Base-by-base conservation (phyloP, 2,329 filamentous ascomycete genomes). In the Stachybotrys chlorohalonatus region DNA sequence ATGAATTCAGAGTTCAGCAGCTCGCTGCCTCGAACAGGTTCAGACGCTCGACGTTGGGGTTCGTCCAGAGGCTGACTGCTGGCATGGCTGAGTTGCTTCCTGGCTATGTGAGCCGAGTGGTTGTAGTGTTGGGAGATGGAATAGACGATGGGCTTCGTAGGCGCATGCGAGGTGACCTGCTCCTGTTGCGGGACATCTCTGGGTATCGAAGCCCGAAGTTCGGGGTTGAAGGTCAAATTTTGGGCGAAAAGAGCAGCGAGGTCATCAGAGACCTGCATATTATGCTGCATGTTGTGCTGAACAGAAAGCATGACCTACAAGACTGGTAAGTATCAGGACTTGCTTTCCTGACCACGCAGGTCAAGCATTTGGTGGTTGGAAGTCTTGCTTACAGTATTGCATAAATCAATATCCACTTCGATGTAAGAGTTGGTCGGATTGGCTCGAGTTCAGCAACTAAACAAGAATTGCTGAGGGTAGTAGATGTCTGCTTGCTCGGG, bases 81-180 rank as follows among this genome's bases (percentile, higher is more conserved):
- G 36, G 36, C 9, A 9, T 13, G 36, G 15, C 15, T 4, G 46
- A 7, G 46, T 56, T 59, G 57, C 17, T 71, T 68, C 53, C 76
- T 74, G 17, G 60, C 58, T 32, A 64, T 66, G 67, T 95, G 89
- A 49, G 86, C 76, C 8, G 89, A 90, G 66, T 92, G 90, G 59
- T 87, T 86, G 69, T 95, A 95, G 69, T 95, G 90, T 65, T 89
- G 86, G 9, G 89, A 88, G 61, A 89, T 83, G 56, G 80, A 85
- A 73, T 94, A 95, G 58, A 81, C 76, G 58, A 89, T 85, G 51
- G 71, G 74, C 55, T 72, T 70, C 49, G 64, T 58, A 36, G 66
- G 64, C 47, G 63, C 57, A 56, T 67, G 68, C 16, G 53, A 52
- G 24, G 60, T 48, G 11, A 47, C 46, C n/a, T 56, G 60, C 53